Base-by-base conservation (phyloP, 768 basidiomycete species). In the Lanmaoa pseudosensibilis region DNA sequence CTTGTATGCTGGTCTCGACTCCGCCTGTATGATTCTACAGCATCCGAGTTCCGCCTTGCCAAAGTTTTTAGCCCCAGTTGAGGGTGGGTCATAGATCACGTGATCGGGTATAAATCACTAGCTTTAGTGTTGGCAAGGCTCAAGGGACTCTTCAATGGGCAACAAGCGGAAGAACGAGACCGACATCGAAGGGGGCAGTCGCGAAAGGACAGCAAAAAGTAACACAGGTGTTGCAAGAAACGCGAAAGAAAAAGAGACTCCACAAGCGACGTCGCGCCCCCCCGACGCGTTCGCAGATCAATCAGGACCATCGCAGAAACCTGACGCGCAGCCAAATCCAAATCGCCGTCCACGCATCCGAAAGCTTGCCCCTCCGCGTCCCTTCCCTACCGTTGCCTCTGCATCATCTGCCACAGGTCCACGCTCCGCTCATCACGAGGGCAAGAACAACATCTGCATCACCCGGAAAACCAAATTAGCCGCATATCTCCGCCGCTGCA, bases 341-440 rank as follows among this genome's bases (percentile, higher is more conserved):
- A 55, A 32, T 15, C 68, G 56, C 8, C 70, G 70, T 33, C 66
- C 62, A 7, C 72, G 71, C 55, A 81, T 87, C 43, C 81, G 80
- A 33, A 92, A 88, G 63, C 83, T 94, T 39, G 80, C 78, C 3
- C 88, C 92, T 12, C 79, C 83, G 9, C 80, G 89, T 37, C 92
- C 91, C 3, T 91, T 84, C 67, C 87, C 91, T 33, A 84, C 84
- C 0, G 87, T 93, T 5, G 81, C 90, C 32, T 71, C 79, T 2
- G 86, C 86, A n/a, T 87, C 85, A 21, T 86, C 86, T 56, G 88
- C 87, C 6, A 90, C 90, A 1, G 91, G 91, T 1, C 90, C 92
- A 25, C 85, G 83, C 34, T 92, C 91, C 7, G 80, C 84, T 34
- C 89, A 89, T 59, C 82, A 77, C 15, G 88, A 92, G 67, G 91